Base-by-base conservation (phyloP, 1,284 basidiomycete genomes). In the Psilocybe mexicana region DNA sequence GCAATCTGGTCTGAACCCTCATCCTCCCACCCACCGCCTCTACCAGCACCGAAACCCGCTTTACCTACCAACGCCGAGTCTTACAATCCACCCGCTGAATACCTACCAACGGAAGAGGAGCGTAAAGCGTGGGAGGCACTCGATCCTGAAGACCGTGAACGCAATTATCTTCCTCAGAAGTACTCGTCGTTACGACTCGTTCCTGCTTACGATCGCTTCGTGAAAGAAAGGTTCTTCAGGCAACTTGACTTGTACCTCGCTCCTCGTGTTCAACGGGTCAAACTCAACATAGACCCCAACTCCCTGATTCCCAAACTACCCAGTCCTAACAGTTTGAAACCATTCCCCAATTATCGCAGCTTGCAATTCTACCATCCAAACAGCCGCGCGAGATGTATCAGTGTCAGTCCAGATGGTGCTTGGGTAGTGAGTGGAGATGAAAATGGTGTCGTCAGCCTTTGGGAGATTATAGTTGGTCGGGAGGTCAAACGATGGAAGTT, bases 1-100 rank as follows among this genome's bases (percentile, higher is more conserved):
- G 82, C 88, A 43, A 91, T 99, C 64, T 99, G 97, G 97, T 89
- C 88, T 0, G 66, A 91, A 66, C 82, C 86, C 11, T 74, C 83
- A 24, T 79, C 86, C 1, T 78, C 78, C 6, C 85, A 88, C 61
- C 76, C 86, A 2, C 88, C 92, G 2, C 94, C 95, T 30, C 88
- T 96, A 69, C 92, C 96, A 23, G 96, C 97, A 6, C 97, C 97
- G 2, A 98, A 98, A 75, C 85, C 89, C 3, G 82, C 87, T 26
- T 86, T 97, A 1, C 97, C 97, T 1, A 91, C 88, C 10, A 92
- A 98, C 65, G 86, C 89, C 38, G 96, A 99, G 75, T 98, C 96
- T 1, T 99, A 99, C 76, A 99, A 99, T 71, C 97, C 97, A 25
- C 97, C 97, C 2, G 93, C 90, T 67, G 97, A 99, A 76, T 98